Evolutionary conservation across 495 filamentous ascomycete species (phyloP), one percentile per base, ranked within the genome.

Genomic region (Lasiosphaeriaceae sp.): DNA sequence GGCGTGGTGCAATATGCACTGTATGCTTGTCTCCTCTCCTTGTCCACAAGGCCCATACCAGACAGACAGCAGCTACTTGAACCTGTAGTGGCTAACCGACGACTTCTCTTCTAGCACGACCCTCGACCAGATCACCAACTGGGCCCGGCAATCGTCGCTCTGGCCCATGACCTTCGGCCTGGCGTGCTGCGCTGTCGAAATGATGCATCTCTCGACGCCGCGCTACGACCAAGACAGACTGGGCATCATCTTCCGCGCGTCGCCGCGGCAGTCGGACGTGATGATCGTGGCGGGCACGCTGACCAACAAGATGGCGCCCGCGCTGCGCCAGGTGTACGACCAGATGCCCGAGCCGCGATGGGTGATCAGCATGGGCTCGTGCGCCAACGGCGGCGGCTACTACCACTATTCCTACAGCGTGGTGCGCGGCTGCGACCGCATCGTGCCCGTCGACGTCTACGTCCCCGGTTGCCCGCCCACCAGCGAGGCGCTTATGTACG

Each of bases 131-230:
- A 83, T 96, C 67, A 78, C 91, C 69, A 97, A 97, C 77, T 97
- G 92, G 92, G 90, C 88, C 31, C 90, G 92, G 39, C 92, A 97
- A 73, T 84, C 84, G 55, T 97, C 92, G 17, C 78, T 97, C 52
- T 97, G 92, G 92, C 92, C 92, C 67, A 95, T 97, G 90, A 97
- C 92, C 21, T 97, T 97, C 77, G 92, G 92, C 47, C 88, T 97
- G 47, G 92, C 92, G 53, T 97, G 92, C 82, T 97, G 92, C 75
- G 92, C 92, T 72, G 78, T 97, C 59, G 92, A 97, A 72, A 97
- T 97, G 92, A 97, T 97, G 92, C 92, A 97, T 72, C 80, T 97
- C 20, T 96, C 92, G 31, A 92, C 92, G 29, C 91, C 92, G 34
- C 90, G 92, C 55, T 97, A 97, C 77, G 92, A 97, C 70, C 92